Evolutionary conservation across 768 basidiomycete species (phyloP), one percentile per base, ranked within the genome.

Genomic region (Cantharellus anzutake): DNA sequence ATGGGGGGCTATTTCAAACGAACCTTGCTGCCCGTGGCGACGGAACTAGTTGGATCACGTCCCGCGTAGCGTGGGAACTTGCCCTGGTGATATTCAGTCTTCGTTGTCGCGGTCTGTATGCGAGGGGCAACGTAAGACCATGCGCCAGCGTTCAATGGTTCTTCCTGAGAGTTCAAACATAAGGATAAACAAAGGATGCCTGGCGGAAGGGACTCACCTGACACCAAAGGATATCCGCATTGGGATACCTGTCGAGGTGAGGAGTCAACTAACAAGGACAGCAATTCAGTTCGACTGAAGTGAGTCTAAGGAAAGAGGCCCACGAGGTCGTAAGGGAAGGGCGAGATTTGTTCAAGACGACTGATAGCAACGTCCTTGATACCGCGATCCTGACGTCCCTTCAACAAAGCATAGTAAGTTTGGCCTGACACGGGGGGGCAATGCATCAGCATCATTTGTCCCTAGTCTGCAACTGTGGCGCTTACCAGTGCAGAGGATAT

Each of bases 111-210:
- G 51, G 94, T 98, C 70, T 86, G 82, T 67, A 98, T 83, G 59
- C 93, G 82, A 52, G 92, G 87, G 35, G 87, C 92, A 61, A 96
- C 82, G 68, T 99, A 96, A 48, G 85, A 88, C 96, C 96, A 99
- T 2, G 90, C 83, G 64, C 96, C 96, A 67, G 91, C 92, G 76
- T 99, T 99, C 65, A 98, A 73, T 14, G 96, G 94, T 71, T 97
- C 91, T 73, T 96, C 92, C 78, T 82, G 11, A 64, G 57, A 20
- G 62, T 56, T 57, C n/a, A 51, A 35, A 40, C n/a, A 42, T 14
- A 39, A 48, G 11, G 44, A 7, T 55, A 7, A 55, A 37, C 52
- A 55, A 57, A n/a, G 34, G 35, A 29, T 5, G 1, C 41, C n/a
- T 52, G 35, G 51, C 3, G n/a, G 37, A n/a, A 29, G 11, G 2